Evolutionary conservation across 208 protist genomes (phyloP).

Genomic region (Strigomonas oncopelti): DNA sequence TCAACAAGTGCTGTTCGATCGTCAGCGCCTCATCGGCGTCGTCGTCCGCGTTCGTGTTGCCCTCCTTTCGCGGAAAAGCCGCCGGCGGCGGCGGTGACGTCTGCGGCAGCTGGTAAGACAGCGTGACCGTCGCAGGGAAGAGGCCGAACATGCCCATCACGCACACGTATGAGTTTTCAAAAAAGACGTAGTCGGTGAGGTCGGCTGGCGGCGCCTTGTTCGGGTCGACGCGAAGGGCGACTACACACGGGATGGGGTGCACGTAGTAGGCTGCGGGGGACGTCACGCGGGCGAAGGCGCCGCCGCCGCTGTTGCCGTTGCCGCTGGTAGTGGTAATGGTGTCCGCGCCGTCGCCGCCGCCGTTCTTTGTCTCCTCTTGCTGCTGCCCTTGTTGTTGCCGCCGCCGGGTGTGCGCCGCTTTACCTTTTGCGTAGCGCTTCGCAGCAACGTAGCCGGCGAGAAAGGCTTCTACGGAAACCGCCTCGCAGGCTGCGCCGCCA

Average conservation of each 20-base stretch:
- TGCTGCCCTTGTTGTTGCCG: not conserved
- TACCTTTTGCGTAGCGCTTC: constrained; percentile 47
- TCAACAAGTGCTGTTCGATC: constrained; percentile 62
- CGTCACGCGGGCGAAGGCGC: constrained; percentile 11
- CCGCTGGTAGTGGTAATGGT: not conserved
- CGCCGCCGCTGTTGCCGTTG: too few species aligned
- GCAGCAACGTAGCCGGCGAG: constrained; percentile 51
- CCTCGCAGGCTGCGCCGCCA: constrained; percentile 13
- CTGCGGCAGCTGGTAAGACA: constrained; percentile 12
- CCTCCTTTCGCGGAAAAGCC: constrained; percentile 32
- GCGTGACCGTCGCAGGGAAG: constrained; percentile 46
- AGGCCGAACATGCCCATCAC: constrained; percentile 83
- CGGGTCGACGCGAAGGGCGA: constrained; percentile 53
- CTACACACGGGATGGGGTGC: constrained; percentile 70
- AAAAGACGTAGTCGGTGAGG: constrained; percentile 44
- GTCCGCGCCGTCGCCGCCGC: not conserved
- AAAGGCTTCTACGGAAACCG: constrained; percentile 36
- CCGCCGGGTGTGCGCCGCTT: constrained; percentile 30
- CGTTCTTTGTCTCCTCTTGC: too few species aligned
- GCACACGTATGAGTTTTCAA: constrained; percentile 57
- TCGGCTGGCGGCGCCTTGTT: constrained; percentile 37
- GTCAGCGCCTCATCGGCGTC: constrained; percentile 30
- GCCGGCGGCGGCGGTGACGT: not conserved
- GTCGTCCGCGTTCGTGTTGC: constrained; percentile 30
- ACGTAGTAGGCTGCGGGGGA: constrained; percentile 59